These are phyloP conservation scores for Aegle marmelos DNA, from an alignment of 345 rosid species.

Conservation along the genomic window DNA sequence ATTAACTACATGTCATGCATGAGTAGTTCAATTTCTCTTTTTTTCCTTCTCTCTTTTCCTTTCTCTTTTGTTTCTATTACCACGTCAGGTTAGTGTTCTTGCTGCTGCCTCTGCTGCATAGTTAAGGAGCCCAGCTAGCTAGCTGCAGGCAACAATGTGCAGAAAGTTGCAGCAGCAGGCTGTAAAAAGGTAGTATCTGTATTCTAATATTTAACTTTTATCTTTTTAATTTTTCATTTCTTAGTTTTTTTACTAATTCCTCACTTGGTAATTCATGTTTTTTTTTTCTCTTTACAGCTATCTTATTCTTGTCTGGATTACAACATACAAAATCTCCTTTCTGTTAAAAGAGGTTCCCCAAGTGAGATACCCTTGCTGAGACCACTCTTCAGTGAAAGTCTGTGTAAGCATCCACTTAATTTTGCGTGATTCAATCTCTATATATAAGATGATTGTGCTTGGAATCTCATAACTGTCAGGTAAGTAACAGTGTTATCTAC, in stretches of 20 bases:
- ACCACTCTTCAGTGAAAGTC: constrained; percentile 3
- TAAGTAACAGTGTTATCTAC: not conserved
- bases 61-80: constrained; percentile 27
- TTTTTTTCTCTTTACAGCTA: constrained; percentile 26
- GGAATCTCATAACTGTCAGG: not conserved
- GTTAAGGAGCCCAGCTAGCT: constrained; percentile 39
- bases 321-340: constrained; percentile 14
- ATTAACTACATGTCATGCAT: not conserved
- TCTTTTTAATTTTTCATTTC: constrained; percentile 12
- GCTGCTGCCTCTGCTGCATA: constrained; percentile 32
- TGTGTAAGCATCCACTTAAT: not conserved
- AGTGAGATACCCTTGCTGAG: not conserved
- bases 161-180: constrained; percentile 35
- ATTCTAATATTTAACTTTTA: constrained; percentile 29
- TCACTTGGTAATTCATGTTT: constrained; percentile 15
- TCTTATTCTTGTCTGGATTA: constrained; percentile 18
- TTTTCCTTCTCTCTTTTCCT: not conserved
- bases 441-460: not conserved
- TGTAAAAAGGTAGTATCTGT: constrained; percentile 51
- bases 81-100: constrained; percentile 42
- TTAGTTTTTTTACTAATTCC: not conserved
- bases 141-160: constrained; percentile 19
- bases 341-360: not conserved
- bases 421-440: not conserved
- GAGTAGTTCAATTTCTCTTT: constrained; percentile 10